phyloP scores from a whole-genome alignment of 164 flowering plant species.

The Nymphaea colorata region DNA sequence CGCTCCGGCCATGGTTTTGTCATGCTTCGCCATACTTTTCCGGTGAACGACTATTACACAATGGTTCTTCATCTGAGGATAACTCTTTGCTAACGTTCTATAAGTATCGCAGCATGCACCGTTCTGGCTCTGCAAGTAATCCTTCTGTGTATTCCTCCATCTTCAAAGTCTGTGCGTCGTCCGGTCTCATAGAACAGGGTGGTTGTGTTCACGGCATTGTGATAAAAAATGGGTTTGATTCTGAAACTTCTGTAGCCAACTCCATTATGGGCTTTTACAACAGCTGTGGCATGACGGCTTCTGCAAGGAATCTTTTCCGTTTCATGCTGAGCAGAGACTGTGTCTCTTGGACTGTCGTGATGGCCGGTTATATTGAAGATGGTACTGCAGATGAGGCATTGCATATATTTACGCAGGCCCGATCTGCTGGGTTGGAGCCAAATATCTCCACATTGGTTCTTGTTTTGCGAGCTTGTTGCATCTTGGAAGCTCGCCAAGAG shows the following conservation, averaged over 20 bases:
- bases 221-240: slow-evolving; percentile 45
- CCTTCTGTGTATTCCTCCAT: slow-evolving; percentile 5
- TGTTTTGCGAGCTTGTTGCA: slow-evolving; percentile 40
- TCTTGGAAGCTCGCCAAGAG: slow-evolving; percentile 11
- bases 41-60: neutral
- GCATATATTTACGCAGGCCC: slow-evolving; percentile 35
- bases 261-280: slow-evolving; percentile 54
- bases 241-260: slow-evolving; percentile 43
- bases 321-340: slow-evolving; percentile 34
- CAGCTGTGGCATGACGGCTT: slow-evolving; percentile 28
- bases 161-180: slow-evolving; percentile 42
- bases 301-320: slow-evolving; percentile 33
- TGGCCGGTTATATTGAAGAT: slow-evolving; percentile 34
- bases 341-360: slow-evolving; percentile 69
- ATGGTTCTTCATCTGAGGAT: neutral
- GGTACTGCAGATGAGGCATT: slow-evolving; percentile 38
- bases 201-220: slow-evolving; percentile 37
- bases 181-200: slow-evolving; percentile 26
- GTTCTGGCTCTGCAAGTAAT: neutral
- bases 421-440: slow-evolving; percentile 31
- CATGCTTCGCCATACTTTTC: neutral
- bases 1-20: neutral
- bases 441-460: slow-evolving; percentile 59
- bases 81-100: neutral
- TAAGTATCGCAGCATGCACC: neutral